phyloP scores from a whole-genome alignment of 1,284 basidiomycete genomes.

The Cerrena zonata region DNA sequence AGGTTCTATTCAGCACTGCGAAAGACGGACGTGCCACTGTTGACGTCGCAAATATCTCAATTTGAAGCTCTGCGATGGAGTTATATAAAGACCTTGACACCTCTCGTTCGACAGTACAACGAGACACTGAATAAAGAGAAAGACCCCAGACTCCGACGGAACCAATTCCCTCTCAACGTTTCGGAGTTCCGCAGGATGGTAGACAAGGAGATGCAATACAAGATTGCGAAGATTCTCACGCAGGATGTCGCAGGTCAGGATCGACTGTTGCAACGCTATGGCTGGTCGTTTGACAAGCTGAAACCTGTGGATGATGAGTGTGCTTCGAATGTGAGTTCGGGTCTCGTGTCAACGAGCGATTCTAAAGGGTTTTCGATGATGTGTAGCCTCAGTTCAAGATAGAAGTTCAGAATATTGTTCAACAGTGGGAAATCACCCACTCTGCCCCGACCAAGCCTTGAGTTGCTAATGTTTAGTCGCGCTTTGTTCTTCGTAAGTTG shows the following conservation, averaged over 20 bases:
- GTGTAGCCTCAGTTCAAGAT: background rate
- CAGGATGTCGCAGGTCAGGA: conserved; percentile 36
- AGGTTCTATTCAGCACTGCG: background rate
- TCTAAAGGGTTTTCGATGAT: background rate
- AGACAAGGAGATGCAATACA: conserved; percentile 42
- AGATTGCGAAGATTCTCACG: conserved; percentile 47
- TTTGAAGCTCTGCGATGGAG: conserved; percentile 33
- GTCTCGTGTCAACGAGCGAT: background rate
- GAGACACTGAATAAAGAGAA: conserved; percentile 29
- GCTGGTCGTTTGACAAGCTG: conserved; percentile 40
- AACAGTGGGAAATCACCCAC: background rate
- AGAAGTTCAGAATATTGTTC: background rate
- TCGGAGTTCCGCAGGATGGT: conserved; percentile 37
- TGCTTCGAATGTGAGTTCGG: conserved; percentile 14
- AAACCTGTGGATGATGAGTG: conserved; percentile 12
- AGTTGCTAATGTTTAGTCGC: too few species aligned
- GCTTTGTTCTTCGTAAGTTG: too few species aligned
- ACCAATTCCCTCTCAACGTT: conserved; percentile 44
- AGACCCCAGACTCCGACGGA: conserved; percentile 28
- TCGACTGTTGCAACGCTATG: conserved; percentile 42
- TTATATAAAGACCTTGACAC: conserved; percentile 33
- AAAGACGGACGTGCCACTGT: background rate
- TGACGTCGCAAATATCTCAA: background rate
- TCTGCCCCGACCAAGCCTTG: background rate
- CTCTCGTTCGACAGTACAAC: conserved; percentile 28